Percentiles rank a stretch among this genome's conserved stretches.
Conservation (phyloP, 2,329 filamentous ascomycete genomes). For the Colletotrichum navitas region DNA sequence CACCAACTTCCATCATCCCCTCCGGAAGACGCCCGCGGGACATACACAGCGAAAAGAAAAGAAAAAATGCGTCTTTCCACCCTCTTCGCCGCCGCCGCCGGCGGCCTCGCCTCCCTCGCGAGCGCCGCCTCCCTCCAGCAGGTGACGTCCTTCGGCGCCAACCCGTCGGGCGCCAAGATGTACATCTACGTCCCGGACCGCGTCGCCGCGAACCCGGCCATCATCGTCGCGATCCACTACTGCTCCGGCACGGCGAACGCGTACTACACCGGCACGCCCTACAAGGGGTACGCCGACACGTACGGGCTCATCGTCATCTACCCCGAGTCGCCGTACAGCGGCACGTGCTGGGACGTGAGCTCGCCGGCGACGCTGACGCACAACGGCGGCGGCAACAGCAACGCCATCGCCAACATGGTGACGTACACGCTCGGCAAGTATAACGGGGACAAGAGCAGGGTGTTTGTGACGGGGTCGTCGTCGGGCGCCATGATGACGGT, state of each 20-base stretch:
- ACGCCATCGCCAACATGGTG: constrained; percentile 71
- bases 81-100: constrained; percentile 15
- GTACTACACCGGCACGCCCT: constrained; percentile 63
- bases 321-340: constrained; percentile 64
- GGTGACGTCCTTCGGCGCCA: constrained; percentile 56
- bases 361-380: constrained; percentile 64
- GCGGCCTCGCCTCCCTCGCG: constrained; percentile 39
- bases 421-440: constrained; percentile 66
- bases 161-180: constrained; percentile 46
- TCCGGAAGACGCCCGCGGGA: not conserved
- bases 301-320: constrained; percentile 66
- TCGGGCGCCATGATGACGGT: constrained; percentile 66
- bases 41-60: too few relatives aligned
- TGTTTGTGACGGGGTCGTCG: constrained; percentile 66
- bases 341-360: constrained; percentile 70
- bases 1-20: not conserved
- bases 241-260: constrained; percentile 63
- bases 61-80: constrained; percentile 18
- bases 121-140: constrained; percentile 49
- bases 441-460: constrained; percentile 61
- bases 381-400: constrained; percentile 68
- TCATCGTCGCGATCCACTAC: constrained; percentile 67
- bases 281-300: constrained; percentile 57
- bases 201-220: constrained; percentile 53
- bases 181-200: constrained; percentile 48